Percentiles rank a stretch among this genome's conserved stretches.
Conservation (phyloP, 345 rosid species). For the Brassica incana region DNA sequence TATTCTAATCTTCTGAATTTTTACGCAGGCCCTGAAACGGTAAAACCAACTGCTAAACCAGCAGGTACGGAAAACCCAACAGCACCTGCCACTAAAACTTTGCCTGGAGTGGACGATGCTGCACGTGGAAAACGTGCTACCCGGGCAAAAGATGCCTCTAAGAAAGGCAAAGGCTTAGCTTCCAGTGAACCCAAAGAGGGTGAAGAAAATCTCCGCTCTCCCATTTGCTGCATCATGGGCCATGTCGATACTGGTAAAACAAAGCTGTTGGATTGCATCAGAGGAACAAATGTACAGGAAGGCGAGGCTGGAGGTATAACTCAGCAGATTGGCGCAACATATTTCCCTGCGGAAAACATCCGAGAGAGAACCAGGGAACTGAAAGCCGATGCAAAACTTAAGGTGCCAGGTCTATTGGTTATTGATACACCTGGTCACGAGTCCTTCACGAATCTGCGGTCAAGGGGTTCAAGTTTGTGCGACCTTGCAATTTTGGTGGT, state of each 20-base stretch:
- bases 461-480: slow-evolving; percentile 93
- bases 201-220: slow-evolving; percentile 75
- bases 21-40: slow-evolving; percentile 31
- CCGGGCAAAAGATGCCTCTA: slow-evolving; percentile 41
- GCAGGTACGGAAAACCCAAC: slow-evolving; percentile 37
- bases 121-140: slow-evolving; percentile 22
- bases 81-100: slow-evolving; percentile 27
- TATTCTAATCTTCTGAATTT: slow-evolving; percentile 8
- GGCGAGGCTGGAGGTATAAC: slow-evolving; percentile 99
- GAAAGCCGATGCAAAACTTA: slow-evolving; percentile 86
- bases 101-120: slow-evolving; percentile 41
- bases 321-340: slow-evolving; percentile 98
- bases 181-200: slow-evolving; percentile 44
- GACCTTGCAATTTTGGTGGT: slow-evolving; percentile 97
- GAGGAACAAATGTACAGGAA: slow-evolving; percentile 98
- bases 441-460: slow-evolving; percentile 83
- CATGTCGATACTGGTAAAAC: slow-evolving; percentile 99
- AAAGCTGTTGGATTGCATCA: slow-evolving; percentile 89
- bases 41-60: slow-evolving; percentile 38
- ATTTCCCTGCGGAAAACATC: slow-evolving; percentile 90
- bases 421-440: slow-evolving; percentile 99
- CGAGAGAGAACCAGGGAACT: slow-evolving; percentile 92
- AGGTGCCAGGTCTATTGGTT: slow-evolving; percentile 93
- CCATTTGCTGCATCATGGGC: slow-evolving; percentile 97
- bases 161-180: slow-evolving; percentile 43